A percentile compares a stretch with the other conserved stretches of the same genome.
phyloP scores from a whole-genome alignment of 768 basidiomycete genomes.

The Xerocomellus chrysenteron region DNA sequence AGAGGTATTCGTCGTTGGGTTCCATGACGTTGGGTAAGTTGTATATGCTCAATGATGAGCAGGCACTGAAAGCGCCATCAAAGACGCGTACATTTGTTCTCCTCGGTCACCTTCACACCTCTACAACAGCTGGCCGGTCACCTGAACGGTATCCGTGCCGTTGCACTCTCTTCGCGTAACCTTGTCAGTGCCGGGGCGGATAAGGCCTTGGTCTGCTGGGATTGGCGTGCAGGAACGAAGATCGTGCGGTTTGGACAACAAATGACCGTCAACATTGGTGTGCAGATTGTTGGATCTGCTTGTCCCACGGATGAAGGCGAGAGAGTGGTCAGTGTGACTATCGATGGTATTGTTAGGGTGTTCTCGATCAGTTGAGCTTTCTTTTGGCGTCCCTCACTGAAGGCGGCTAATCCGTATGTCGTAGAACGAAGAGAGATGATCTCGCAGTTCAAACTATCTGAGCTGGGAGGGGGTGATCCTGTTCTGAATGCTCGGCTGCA shows the following conservation, averaged over 20 bases:
- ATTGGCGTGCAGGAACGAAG: slow-evolving; percentile 87
- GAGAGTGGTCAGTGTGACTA: slow-evolving; percentile 85
- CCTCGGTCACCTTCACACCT: slow-evolving; percentile 79
- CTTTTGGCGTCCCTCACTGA: background rate
- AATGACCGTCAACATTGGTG: slow-evolving; percentile 88
- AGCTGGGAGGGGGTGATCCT: slow-evolving; percentile 69
- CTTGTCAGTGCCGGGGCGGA: slow-evolving; percentile 81
- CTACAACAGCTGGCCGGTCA: slow-evolving; percentile 84
- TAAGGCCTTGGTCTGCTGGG: slow-evolving; percentile 81
- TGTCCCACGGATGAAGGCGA: slow-evolving; percentile 57
- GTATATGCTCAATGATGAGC: background rate
- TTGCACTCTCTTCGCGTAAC: slow-evolving; percentile 80
- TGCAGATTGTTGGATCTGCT: slow-evolving; percentile 69
- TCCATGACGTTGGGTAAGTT: slow-evolving; percentile 85
- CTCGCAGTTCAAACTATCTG: slow-evolving; percentile 84
- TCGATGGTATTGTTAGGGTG: slow-evolving; percentile 87
- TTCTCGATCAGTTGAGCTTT: slow-evolving; percentile 79
- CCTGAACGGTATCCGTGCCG: slow-evolving; percentile 86
- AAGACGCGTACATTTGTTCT: slow-evolving; percentile 87
- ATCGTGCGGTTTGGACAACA: slow-evolving; percentile 91
- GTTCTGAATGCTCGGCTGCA: slow-evolving; percentile 63
- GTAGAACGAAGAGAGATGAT: slow-evolving; percentile 80
- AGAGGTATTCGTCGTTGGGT: slow-evolving; percentile 92
- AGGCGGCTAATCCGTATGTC: slow-evolving; percentile 5
- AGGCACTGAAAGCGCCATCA: background rate